Percentiles rank a stretch among this genome's conserved stretches.
Conservation (phyloP, 148 eudicot genomes). For the Amaranthus hypochondriacus region DNA sequence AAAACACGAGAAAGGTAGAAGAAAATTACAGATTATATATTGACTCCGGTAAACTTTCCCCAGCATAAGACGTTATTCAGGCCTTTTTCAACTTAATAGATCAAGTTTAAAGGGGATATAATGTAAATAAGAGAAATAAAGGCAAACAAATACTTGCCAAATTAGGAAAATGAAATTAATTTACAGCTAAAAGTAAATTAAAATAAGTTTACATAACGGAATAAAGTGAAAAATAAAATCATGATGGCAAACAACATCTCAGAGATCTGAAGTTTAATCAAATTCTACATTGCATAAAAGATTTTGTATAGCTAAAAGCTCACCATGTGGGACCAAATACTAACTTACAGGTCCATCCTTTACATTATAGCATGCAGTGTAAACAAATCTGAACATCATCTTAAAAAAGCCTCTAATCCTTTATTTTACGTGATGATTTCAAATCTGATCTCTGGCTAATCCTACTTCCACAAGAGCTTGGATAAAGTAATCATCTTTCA, state of each 20-base stretch:
- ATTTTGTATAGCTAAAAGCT: neutral
- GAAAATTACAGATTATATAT: neutral
- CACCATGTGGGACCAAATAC: neutral
- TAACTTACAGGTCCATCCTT: too few species aligned
- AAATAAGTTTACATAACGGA: neutral
- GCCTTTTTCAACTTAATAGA: neutral
- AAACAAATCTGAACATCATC: too few species aligned
- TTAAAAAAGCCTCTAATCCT: too few species aligned
- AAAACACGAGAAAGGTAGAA: neutral
- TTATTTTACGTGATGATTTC: too few species aligned
- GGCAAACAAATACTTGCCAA: too few species aligned
- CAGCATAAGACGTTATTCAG: neutral
- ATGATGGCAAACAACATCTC: neutral
- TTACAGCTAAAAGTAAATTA: neutral
- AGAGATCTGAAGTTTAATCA: neutral
- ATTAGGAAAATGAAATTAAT: too few species aligned
- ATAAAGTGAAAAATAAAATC: neutral
- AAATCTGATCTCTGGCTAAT: too few species aligned
- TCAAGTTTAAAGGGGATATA: neutral
- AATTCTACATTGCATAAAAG: neutral
- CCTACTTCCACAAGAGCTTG: too few species aligned
- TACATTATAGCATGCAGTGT: too few species aligned
- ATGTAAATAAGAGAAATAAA: too few species aligned
- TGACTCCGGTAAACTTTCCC: neutral
- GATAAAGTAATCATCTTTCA: too few species aligned